These are phyloP conservation scores for Ilyonectria robusta DNA, from an alignment of 2,329 filamentous ascomycete species.

Conservation along the genomic window DNA sequence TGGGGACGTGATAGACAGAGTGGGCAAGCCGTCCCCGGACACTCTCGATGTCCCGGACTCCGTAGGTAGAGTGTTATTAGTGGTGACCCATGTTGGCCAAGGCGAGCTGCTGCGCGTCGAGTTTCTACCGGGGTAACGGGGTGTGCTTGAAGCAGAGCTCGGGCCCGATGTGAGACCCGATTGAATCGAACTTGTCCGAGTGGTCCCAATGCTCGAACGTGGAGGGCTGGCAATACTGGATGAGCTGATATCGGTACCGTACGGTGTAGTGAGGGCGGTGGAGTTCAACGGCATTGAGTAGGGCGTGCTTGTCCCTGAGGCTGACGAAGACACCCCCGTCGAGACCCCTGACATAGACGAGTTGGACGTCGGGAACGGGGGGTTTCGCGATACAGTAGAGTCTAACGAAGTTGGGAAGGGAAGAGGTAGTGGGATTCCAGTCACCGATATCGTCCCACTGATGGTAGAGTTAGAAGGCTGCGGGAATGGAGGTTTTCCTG, in stretches of 20 bases:
- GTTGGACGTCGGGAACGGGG: constrained; percentile 36
- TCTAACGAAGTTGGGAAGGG: background rate
- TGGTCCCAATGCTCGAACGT: constrained; percentile 29
- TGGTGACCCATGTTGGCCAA: constrained; percentile 23
- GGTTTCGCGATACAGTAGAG: background rate
- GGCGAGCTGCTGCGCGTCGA: constrained; percentile 26
- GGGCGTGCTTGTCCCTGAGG: constrained; percentile 23
- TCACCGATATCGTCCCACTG: constrained; percentile 11
- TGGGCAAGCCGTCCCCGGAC: constrained; percentile 32
- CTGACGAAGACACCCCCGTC: constrained; percentile 18
- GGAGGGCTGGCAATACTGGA: constrained; percentile 27
- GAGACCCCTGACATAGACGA: constrained; percentile 18
- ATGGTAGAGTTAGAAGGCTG: constrained; percentile 36
- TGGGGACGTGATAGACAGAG: constrained; percentile 23
- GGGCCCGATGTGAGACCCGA: constrained; percentile 29
- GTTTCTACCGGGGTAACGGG: constrained; percentile 34
- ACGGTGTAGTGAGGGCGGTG: constrained; percentile 18
- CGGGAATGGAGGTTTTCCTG: constrained; percentile 31
- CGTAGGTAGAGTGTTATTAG: constrained; percentile 22
- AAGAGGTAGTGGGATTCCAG: constrained; percentile 20
- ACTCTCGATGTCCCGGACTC: constrained; percentile 33
- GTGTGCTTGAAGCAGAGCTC: constrained; percentile 10
- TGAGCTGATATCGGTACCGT: constrained; percentile 15
- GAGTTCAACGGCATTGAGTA: constrained; percentile 37
- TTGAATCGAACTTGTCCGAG: constrained; percentile 23